Evolutionary conservation across 2,329 filamentous ascomycete genomes (phyloP).

Genomic region (Cercospora sojina): DNA sequence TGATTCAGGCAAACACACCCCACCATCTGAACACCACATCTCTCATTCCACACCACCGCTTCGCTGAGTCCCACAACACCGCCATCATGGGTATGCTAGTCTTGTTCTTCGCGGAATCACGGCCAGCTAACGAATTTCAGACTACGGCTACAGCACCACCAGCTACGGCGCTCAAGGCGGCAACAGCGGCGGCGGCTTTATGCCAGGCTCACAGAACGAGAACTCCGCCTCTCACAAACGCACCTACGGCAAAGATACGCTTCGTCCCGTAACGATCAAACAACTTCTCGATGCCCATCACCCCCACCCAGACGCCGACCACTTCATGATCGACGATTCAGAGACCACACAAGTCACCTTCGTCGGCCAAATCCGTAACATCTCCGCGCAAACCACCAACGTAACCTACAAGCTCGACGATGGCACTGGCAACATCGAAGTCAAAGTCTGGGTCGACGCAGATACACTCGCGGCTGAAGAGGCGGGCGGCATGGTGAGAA

Average conservation of each 20-base stretch:
- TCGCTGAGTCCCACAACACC: background rate
- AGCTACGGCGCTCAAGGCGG: slow-evolving; percentile 57
- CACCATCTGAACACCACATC: background rate
- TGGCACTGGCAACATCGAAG: slow-evolving; percentile 81
- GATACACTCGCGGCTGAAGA: slow-evolving; percentile 48
- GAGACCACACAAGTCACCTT: slow-evolving; percentile 74
- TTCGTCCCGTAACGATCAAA: slow-evolving; percentile 93
- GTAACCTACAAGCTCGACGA: slow-evolving; percentile 92
- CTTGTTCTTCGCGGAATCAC: background rate
- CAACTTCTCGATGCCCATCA: slow-evolving; percentile 83
- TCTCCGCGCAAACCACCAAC: slow-evolving; percentile 85
- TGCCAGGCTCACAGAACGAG: slow-evolving; percentile 50
- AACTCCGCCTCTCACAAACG: slow-evolving; percentile 44
- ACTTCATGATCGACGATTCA: slow-evolving; percentile 76
- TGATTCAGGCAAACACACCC: background rate
- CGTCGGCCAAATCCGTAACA: slow-evolving; percentile 84
- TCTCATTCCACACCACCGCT: background rate
- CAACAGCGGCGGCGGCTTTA: slow-evolving; percentile 60
- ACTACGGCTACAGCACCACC: slow-evolving; percentile 54
- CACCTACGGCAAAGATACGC: slow-evolving; percentile 74
- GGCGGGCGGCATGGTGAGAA: slow-evolving; percentile 41
- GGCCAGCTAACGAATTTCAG: slow-evolving; percentile 10
- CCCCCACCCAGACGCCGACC: slow-evolving; percentile 67
- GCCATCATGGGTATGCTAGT: slow-evolving; percentile 20
- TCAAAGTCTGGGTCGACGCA: slow-evolving; percentile 79